phyloP scores from a whole-genome alignment of 75 land plant genomes.

The Pinus tabuliformis region DNA sequence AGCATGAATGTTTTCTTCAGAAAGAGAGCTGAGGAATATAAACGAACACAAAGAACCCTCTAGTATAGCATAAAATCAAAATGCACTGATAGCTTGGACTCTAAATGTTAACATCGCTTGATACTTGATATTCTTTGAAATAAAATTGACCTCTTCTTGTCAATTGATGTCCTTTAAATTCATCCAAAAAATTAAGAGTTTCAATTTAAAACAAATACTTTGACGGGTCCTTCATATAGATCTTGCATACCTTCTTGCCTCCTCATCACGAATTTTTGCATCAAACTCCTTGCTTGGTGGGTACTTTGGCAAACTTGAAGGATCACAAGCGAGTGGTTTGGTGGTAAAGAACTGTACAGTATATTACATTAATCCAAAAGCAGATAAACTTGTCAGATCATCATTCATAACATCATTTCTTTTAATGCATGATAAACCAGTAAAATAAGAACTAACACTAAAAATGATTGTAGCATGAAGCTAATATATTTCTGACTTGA shows the following conservation, averaged over 20 bases:
- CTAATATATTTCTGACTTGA: neutral
- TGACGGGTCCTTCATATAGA: too few species aligned
- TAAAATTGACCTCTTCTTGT: neutral
- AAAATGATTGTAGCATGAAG: neutral
- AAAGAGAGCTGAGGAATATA: neutral
- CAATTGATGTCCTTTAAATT: constrained; percentile 3
- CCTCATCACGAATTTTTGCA: constrained; percentile 71
- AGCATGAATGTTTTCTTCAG: neutral
- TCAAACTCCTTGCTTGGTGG: constrained; percentile 93
- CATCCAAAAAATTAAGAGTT: neutral
- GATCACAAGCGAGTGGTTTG: constrained; percentile 81
- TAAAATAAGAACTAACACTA: too few species aligned
- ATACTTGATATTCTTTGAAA: neutral
- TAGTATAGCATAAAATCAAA: neutral
- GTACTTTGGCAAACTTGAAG: constrained; percentile 81
- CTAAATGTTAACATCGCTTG: neutral
- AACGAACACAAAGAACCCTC: neutral
- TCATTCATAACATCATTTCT: too few species aligned
- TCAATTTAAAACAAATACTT: too few species aligned
- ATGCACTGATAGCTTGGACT: neutral
- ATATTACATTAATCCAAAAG: neutral
- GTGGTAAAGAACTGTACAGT: constrained; percentile 66
- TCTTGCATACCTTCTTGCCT: constrained; percentile 56
- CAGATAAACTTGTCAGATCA: neutral
- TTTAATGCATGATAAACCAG: too few species aligned